phyloP scores from a whole-genome alignment of 371 early-diverging fungal species.

The Mucor mucedo region DNA sequence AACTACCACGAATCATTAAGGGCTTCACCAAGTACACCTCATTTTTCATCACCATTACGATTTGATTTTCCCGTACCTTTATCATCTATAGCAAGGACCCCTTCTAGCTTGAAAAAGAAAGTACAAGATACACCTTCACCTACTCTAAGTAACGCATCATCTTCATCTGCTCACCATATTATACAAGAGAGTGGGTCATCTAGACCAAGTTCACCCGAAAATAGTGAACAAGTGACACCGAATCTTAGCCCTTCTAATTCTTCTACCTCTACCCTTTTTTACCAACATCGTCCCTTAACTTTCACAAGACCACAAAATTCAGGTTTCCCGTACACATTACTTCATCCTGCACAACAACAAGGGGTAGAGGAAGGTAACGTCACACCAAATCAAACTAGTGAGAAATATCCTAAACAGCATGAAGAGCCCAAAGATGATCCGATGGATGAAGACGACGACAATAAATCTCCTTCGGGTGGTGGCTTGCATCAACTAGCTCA shows the following conservation, averaged over 20 bases:
- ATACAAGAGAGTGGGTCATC: slow-evolving; percentile 18
- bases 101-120: slow-evolving; percentile 14
- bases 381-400: slow-evolving; percentile 23
- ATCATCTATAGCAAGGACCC: slow-evolving; percentile 21
- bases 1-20: slow-evolving; percentile 43
- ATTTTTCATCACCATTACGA: slow-evolving; percentile 15
- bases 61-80: slow-evolving; percentile 31
- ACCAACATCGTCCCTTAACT: slow-evolving; percentile 40
- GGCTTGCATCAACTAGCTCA: slow-evolving; percentile 44
- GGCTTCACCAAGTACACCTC: slow-evolving; percentile 2
- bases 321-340: slow-evolving; percentile 34
- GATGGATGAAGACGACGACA: slow-evolving; percentile 15
- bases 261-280: slow-evolving; percentile 20
- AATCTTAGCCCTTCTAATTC: slow-evolving; percentile 5
- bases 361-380: slow-evolving; percentile 15
- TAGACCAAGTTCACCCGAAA: slow-evolving; percentile 11
- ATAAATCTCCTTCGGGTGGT: slow-evolving; percentile 16
- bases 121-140: background rate
- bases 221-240: background rate
- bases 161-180: slow-evolving; percentile 26
- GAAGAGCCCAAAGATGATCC: slow-evolving; percentile 17
- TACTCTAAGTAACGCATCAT: slow-evolving; percentile 5
- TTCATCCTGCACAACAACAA: slow-evolving; percentile 32
- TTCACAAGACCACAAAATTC: slow-evolving; percentile 22
- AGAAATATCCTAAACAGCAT: slow-evolving; percentile 7